Percentiles rank a stretch among this genome's conserved stretches.
These are phyloP conservation scores for Dictyostelium gargantuum DNA, from an alignment of 208 protist genomes.

Conservation along the genomic window DNA sequence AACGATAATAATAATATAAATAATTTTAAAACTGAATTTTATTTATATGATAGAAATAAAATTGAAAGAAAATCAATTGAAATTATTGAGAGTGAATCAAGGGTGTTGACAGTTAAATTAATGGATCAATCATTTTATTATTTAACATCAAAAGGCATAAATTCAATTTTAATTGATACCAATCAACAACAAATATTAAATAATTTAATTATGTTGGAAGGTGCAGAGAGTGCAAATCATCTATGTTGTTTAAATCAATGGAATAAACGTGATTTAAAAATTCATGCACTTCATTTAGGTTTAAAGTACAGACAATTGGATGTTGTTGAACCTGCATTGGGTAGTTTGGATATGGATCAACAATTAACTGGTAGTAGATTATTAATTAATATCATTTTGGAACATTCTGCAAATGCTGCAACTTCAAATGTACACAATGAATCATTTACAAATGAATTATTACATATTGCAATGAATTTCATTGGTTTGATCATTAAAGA, in stretches of 20 bases:
- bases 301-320: constrained; percentile 64
- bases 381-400: constrained; percentile 14
- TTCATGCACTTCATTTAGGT: constrained; percentile 60
- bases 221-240: constrained; percentile 35
- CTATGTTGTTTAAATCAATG: constrained; percentile 56
- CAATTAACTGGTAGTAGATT: constrained; percentile 23
- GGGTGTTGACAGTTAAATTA: background rate
- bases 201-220: constrained; percentile 60
- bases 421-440: constrained; percentile 56
- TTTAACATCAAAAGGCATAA: background rate
- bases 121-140: constrained; percentile 39
- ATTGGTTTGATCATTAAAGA: constrained; percentile 60
- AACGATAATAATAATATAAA: background rate
- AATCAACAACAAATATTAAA: constrained; percentile 63
- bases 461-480: constrained; percentile 63
- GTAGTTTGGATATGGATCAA: constrained; percentile 42
- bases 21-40: background rate
- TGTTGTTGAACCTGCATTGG: constrained; percentile 39
- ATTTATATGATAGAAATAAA: background rate
- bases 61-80: background rate
- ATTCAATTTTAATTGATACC: constrained; percentile 7
- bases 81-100: background rate
- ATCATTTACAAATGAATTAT: constrained; percentile 40
- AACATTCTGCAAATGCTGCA: constrained; percentile 34
- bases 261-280: constrained; percentile 38